These are phyloP conservation scores for Veloporphyrellus conicus DNA, from an alignment of 1,284 basidiomycete species.

Conservation along the genomic window DNA sequence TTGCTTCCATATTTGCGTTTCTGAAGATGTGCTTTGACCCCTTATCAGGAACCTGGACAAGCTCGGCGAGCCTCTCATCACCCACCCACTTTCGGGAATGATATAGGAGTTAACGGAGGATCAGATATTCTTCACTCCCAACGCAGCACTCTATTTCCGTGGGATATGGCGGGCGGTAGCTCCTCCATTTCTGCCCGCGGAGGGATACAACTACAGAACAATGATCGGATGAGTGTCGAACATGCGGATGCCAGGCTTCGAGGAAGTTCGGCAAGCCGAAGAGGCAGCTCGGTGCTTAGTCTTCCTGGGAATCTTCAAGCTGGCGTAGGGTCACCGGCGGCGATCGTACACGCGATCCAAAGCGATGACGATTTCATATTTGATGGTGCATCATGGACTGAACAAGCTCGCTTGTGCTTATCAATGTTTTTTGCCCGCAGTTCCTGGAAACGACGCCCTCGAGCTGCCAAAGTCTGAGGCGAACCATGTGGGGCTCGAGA, in stretches of 20 bases:
- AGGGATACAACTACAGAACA: conserved; percentile 38
- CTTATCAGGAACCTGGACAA: conserved; percentile 69
- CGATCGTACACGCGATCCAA: conserved; percentile 39
- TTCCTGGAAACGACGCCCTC: conserved; percentile 34
- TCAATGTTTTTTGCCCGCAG: conserved; percentile 10
- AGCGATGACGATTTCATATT: conserved; percentile 61
- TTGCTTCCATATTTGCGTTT: conserved; percentile 23
- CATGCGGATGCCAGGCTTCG: conserved; percentile 50
- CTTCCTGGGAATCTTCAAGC: conserved; percentile 41
- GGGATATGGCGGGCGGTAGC: conserved; percentile 71
- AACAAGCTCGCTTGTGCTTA: conserved; percentile 1
- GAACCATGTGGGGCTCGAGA: conserved; percentile 59
- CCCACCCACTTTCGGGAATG: conserved; percentile 44
- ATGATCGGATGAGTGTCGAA: conserved; percentile 47
- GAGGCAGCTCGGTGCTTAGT: conserved; percentile 51
- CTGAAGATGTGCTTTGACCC: conserved; percentile 6
- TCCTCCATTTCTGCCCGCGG: conserved; percentile 47
- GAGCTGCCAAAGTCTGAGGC: conserved; percentile 54
- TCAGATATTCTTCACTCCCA: conserved; percentile 51
- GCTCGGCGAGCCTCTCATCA: conserved; percentile 58
- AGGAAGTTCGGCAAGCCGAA: conserved; percentile 49
- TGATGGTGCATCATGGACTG: conserved; percentile 41
- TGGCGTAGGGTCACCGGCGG: conserved; percentile 46
- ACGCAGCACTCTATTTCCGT: conserved; percentile 69
- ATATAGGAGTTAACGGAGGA: conserved; percentile 44